Base-by-base conservation (phyloP, 208 protist genomes). In the Crithidia bombi region DNA sequence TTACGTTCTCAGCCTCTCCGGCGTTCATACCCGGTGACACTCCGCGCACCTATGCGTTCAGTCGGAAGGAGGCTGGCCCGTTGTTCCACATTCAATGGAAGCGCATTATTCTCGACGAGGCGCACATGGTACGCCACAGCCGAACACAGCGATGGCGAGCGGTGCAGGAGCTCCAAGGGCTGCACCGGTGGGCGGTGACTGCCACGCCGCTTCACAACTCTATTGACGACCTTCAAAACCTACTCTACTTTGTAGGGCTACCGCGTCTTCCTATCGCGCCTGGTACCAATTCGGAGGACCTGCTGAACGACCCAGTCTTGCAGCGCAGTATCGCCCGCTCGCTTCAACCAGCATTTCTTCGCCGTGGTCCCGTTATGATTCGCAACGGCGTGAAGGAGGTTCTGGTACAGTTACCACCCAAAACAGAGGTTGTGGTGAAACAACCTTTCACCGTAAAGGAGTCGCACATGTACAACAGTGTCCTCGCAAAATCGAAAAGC, bases 191-290 rank as follows among this genome's bases (percentile, higher is more conserved):
- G 96, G 95, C 90, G 11, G 83, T 98, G 7, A 97, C 93, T 0
- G 97, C 94, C 32, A 98, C 97, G 35, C 97, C 97, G 52, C 79
- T 97, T 51, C 95, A 98, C 74, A 98, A 98, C 73, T 84, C 83
- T 26, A 86, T 98, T 28, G 88, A 97, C 26, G 97, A 98, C 52
- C 79, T 98, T 32, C 94, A 96, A 58, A 96, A 94, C 61, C 62
- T 98, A 15, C 81, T 97, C 30, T 75, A 89, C 50, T 97, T 97
- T 56, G 78, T 94, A 17, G 83, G 90, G 14, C 65, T 92, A 21
- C 87, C 92, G 12, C 75, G 75, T 39, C 78, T 97, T 17, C 92
- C 92, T 32, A 73, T 97, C 12, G 61, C 93, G 38, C 86, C 87
- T 17, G 85, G 85, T 17, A 81, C 61, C n/a, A 87, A 75, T 56